phyloP scores from a whole-genome alignment of 169 alveolate genomes.

The Miamiensis avidus region DNA sequence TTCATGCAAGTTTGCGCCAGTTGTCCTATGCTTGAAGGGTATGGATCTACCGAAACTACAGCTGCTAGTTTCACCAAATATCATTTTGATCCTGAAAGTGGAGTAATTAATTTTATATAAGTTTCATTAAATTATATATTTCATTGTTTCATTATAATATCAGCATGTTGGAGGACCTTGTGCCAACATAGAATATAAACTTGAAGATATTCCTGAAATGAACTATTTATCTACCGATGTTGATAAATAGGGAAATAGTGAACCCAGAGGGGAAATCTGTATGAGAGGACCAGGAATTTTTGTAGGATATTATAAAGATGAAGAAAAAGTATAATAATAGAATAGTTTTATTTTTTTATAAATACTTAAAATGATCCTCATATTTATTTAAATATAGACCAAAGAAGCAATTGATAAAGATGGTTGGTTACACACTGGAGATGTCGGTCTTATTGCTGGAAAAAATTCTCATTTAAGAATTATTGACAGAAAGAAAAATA shows the following conservation, averaged over 20 bases:
- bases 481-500: constrained; percentile 94
- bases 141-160: too few species aligned
- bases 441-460: constrained; percentile 59
- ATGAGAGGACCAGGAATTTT: constrained; percentile 80
- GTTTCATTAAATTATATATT: too few species aligned
- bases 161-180: constrained; percentile 71
- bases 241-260: constrained; percentile 47
- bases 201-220: constrained; percentile 80
- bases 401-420: constrained; percentile 82
- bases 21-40: constrained; percentile 68
- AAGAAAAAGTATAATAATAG: too few species aligned
- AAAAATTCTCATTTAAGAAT: constrained; percentile 88
- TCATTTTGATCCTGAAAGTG: constrained; percentile 49
- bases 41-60: constrained; percentile 75
- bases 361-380: too few species aligned
- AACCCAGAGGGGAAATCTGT: constrained; percentile 78
- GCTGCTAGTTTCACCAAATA: constrained; percentile 62
- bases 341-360: too few species aligned
- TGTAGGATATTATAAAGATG: constrained; percentile 77
- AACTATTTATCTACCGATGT: constrained; percentile 49
- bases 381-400: too few species aligned
- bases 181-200: constrained; percentile 57
- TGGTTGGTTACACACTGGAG: constrained; percentile 95
- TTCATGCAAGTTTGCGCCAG: constrained; percentile 62
- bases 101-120: constrained; percentile 6